phyloP scores from a whole-genome alignment of 2,329 filamentous ascomycete species.

The Cordyceps fumosorosea region DNA sequence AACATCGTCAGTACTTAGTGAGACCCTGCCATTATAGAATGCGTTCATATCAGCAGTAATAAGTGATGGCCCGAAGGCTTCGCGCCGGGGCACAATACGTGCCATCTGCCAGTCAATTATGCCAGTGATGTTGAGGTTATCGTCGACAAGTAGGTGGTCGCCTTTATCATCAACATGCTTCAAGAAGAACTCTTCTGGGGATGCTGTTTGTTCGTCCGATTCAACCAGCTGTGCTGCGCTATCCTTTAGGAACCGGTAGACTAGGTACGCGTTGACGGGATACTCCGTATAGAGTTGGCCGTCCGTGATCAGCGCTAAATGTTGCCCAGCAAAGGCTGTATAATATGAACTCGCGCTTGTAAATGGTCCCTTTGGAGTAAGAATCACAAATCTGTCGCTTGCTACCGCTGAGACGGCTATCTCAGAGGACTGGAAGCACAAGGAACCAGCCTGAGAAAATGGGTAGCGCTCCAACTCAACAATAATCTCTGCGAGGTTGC shows the following conservation, averaged over 20 bases:
- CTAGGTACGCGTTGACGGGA: constrained; percentile 25
- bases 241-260: constrained; percentile 33
- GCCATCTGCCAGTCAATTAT: constrained; percentile 39
- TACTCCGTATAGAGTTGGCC: constrained; percentile 23
- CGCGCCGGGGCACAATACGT: constrained; percentile 17
- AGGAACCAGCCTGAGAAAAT: constrained; percentile 21
- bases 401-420: constrained; percentile 19
- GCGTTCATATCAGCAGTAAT: constrained; percentile 15
- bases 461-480: constrained; percentile 22
- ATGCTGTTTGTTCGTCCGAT: not conserved
- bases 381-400: constrained; percentile 24
- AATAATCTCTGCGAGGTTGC: constrained; percentile 21
- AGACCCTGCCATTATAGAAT: constrained; percentile 13
- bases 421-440: constrained; percentile 14
- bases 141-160: constrained; percentile 40
- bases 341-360: constrained; percentile 17
- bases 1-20: constrained; percentile 15
- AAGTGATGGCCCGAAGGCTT: constrained; percentile 16
- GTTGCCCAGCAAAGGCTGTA: constrained; percentile 19
- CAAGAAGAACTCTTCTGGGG: not conserved
- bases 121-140: constrained; percentile 38
- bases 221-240: constrained; percentile 6
- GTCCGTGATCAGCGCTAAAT: constrained; percentile 24
- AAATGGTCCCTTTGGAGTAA: constrained; percentile 18
- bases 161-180: constrained; percentile 35